Conservation (phyloP, 208 protist species). For the Vickermania ingenoplastis region DNA sequence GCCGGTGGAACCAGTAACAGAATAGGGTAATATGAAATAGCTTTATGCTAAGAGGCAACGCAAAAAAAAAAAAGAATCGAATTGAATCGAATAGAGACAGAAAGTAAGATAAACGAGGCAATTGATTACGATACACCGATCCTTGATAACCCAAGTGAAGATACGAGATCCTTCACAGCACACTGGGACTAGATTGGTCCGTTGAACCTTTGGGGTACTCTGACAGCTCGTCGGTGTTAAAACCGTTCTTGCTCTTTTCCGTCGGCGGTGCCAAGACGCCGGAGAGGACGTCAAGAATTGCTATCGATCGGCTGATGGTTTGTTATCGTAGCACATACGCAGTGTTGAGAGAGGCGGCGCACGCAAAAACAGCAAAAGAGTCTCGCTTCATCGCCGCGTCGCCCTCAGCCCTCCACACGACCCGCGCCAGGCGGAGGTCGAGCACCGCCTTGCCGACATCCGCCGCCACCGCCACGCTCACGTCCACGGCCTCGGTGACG, state of each 20-base stretch:
- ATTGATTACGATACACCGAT: no score
- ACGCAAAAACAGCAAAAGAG: slow-evolving; percentile 2
- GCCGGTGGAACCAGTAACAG: slow-evolving; percentile 3
- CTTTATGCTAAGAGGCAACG: background rate
- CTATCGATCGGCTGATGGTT: no score
- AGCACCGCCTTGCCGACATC: slow-evolving; percentile 38
- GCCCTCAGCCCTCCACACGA: background rate
- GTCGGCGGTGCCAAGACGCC: no score
- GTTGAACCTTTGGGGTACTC: no score
- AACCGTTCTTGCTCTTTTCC: no score
- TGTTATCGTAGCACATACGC: slow-evolving; percentile 1
- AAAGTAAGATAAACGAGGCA: background rate
- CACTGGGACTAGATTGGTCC: no score
- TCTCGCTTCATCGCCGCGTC: slow-evolving; percentile 1
- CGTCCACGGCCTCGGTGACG: slow-evolving; percentile 24
- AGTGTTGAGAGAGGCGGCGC: background rate
- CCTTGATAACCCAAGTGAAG: no score
- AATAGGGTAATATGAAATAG: background rate
- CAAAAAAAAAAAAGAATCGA: slow-evolving; percentile 7
- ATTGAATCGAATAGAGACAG: background rate
- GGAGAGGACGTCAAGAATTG: no score
- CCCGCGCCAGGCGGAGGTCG: slow-evolving; percentile 27
- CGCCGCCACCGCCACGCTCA: slow-evolving; percentile 37
- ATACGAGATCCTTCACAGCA: no score
- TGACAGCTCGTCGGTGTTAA: no score